A percentile compares a stretch with the other conserved stretches of the same genome.
phyloP scores from a whole-genome alignment of 2,329 filamentous ascomycete species.

The Xylaria polymorpha region DNA sequence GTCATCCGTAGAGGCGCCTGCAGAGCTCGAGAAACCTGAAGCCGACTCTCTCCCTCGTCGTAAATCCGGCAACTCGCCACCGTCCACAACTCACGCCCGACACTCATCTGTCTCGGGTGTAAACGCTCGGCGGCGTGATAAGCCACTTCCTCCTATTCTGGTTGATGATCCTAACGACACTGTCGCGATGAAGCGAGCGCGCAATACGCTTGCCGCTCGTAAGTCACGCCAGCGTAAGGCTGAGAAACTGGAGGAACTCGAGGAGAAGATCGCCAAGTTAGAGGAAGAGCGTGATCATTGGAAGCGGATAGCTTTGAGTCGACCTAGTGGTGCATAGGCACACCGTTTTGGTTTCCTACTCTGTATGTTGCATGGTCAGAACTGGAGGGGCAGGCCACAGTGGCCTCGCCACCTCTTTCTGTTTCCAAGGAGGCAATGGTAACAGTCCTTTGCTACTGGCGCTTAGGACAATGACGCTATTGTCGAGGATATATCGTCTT shows the following conservation, averaged over 20 bases:
- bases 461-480: conserved; percentile 43
- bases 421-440: conserved; percentile 42
- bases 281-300: conserved; percentile 74
- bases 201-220: conserved; percentile 92
- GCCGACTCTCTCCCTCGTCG: conserved; percentile 57
- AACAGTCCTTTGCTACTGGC: conserved; percentile 45
- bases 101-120: conserved; percentile 79
- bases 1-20: conserved; percentile 58
- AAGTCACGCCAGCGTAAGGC: conserved; percentile 92
- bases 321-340: conserved; percentile 42
- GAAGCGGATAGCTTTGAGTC: conserved; percentile 66
- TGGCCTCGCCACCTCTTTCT: conserved; percentile 42
- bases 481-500: conserved; percentile 40
- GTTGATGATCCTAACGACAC: conserved; percentile 79
- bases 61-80: conserved; percentile 60
- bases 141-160: conserved; percentile 81
- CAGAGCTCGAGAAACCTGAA: conserved; percentile 62
- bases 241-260: conserved; percentile 77
- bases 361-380: conserved; percentile 49
- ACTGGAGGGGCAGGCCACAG: conserved; percentile 51
- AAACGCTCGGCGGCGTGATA: conserved; percentile 78
- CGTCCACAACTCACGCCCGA: conserved; percentile 59
- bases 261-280: conserved; percentile 77
- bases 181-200: conserved; percentile 89
- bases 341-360: conserved; percentile 45